Evolutionary conservation across 495 filamentous ascomycete species (phyloP).

Genomic region (Apiosordaria backusii): DNA sequence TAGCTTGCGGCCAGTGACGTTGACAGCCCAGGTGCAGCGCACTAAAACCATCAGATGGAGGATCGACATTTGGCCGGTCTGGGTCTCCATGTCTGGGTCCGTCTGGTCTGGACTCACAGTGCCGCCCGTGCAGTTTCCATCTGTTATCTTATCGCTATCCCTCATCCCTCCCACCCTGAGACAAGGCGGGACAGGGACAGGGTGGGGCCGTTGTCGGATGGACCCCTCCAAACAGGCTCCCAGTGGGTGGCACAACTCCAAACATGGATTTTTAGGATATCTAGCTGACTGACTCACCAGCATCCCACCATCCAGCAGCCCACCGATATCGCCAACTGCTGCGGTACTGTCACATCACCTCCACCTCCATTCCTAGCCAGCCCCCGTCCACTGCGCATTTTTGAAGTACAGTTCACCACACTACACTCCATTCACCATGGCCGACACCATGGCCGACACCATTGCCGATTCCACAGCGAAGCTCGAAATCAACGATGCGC

Average conservation of each 20-base stretch:
- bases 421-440: background rate
- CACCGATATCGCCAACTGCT: background rate
- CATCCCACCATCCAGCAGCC: too few species aligned
- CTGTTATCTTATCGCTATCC: slow-evolving; percentile 24
- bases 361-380: background rate
- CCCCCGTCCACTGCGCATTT: background rate
- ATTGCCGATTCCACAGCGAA: slow-evolving; percentile 52
- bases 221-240: background rate
- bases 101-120: background rate
- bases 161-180: too few species aligned
- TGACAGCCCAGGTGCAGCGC: background rate
- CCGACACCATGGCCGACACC: slow-evolving; percentile 51
- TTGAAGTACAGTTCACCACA: too few species aligned
- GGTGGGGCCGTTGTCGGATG: background rate
- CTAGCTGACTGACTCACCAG: background rate
- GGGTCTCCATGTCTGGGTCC: background rate
- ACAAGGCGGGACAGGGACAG: background rate
- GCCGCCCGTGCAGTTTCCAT: background rate
- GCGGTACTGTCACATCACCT: background rate
- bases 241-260: background rate
- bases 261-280: too few species aligned
- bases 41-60: background rate
- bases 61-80: background rate
- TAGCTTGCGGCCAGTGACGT: background rate
- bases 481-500: slow-evolving; percentile 57